Evolutionary conservation across 2,329 filamentous ascomycete genomes (phyloP), one percentile per base, ranked within the genome.

Genomic region (Fusarium mexicanum): DNA sequence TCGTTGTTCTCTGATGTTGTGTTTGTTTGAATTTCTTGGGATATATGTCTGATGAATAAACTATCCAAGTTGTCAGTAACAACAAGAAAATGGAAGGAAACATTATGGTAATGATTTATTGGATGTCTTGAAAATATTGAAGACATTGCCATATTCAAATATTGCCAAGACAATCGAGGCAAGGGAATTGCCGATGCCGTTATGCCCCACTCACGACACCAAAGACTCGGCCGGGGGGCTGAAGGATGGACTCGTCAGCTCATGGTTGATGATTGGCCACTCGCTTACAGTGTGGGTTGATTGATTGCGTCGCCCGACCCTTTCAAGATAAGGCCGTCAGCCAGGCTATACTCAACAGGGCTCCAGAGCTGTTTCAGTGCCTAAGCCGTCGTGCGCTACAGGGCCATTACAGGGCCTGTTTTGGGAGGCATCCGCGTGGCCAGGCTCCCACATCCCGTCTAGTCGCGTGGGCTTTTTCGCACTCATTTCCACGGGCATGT

Each of bases 191-290:
- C 75, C 75, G 73, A 72, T 53, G 59, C 54, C 50, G 59, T 35
- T 46, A 51, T 55, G 69, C 61, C 64, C 74, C 74, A 67, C 64
- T 31, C 43, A 55, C 46, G 57, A 59, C 74, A 63, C 54, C 51
- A n/a, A 58, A 48, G 47, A 63, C 26, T 38, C 44, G 44, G 59
- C 55, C 22, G 43, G 71, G 71, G 71, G 76, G 67, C 65, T 72
- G 74, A 72, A 67, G 64, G 70, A 68, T 70, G 76, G 78, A 80
- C 80, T 83, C 81, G 81, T 83, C 79, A 83, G 80, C 81, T 79
- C 51, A 50, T 69, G 59, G 57, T 40, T 46, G 44, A 57, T 78
- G 70, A 82, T 83, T 83, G 81, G 77, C 61, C 58, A 24, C 24
- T 33, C 43, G 35, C 33, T 18, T 13, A 22, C 17, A 40, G 61